Evolutionary conservation across 202 grass and related monocot genomes (phyloP).

Genomic region (Schoenoplectus triqueter): DNA sequence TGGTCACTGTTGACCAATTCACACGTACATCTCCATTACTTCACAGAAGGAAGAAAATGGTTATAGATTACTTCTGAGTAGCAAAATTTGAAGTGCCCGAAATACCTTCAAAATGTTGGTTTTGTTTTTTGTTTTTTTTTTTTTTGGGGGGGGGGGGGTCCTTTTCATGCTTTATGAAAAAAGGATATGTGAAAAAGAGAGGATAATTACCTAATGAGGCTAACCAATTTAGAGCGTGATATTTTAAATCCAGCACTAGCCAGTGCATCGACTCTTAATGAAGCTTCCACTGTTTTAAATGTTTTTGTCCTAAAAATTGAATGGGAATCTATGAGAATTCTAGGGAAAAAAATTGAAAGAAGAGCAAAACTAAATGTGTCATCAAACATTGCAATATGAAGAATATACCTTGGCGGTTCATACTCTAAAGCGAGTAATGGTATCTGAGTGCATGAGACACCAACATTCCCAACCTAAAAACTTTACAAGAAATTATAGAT

Average conservation of each 20-base stretch:
- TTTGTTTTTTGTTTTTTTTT: no score
- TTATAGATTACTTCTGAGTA: constrained; percentile 20
- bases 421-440: constrained; percentile 95
- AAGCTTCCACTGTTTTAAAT: constrained; percentile 89
- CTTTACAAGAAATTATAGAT: neutral
- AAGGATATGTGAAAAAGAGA: constrained; percentile 34
- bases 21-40: constrained; percentile 88
- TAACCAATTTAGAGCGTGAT: constrained; percentile 90
- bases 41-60: constrained; percentile 38
- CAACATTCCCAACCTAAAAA: constrained; percentile 77
- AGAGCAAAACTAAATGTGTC: constrained; percentile 28
- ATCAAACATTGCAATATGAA: constrained; percentile 26
- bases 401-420: constrained; percentile 81
- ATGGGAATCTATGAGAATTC: constrained; percentile 26
- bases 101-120: neutral
- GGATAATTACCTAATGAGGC: constrained; percentile 70
- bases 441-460: constrained; percentile 76
- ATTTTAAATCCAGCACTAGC: constrained; percentile 95
- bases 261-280: constrained; percentile 87
- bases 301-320: constrained; percentile 66
- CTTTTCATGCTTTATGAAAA: neutral
- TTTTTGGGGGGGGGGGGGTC: no score
- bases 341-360: constrained; percentile 27
- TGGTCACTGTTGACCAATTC: constrained; percentile 72
- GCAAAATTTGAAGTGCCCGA: neutral